Evolutionary conservation across 345 rosid species (phyloP), one percentile per base, ranked within the genome.

Genomic region (Populus ilicifolia): DNA sequence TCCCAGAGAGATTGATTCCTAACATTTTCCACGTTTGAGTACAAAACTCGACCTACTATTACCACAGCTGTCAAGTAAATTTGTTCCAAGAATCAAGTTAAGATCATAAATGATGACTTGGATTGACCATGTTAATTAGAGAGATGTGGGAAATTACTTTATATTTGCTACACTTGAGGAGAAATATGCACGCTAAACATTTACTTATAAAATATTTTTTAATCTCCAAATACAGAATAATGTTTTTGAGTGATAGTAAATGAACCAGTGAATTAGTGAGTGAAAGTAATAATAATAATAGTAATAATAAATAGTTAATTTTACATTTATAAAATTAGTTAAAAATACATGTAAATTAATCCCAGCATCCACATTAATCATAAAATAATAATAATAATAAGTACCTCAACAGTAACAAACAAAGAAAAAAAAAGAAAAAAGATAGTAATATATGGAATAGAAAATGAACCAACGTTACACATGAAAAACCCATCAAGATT

Each of bases 401-500:
- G n/a, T n/a, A n/a, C n/a, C n/a, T n/a, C n/a, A n/a, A n/a, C n/a
- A n/a, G n/a, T n/a, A n/a, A n/a, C n/a, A n/a, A n/a, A n/a, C n/a
- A n/a, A n/a, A n/a, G n/a, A n/a, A n/a, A n/a, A n/a, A n/a, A n/a
- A n/a, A n/a, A n/a, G n/a, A n/a, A n/a, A n/a, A n/a, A n/a, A n/a
- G n/a, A 67, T 0, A 8, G 1, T n/a, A 33, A 23, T n/a, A 10
- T 13, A 21, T 65, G 9, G 1, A 33, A 25, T 2, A 39, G 41
- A 74, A 63, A 74, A 74, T 44, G 30, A 27, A 27, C 21, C 56
- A 18, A 44, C 5, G 3, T 68, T 17, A 36, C 66, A 66, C 44
- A 77, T 69, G 35, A 48, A 79, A 75, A 59, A 10, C 56, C 70
- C 52, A 78, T 38, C 61, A 66, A 84, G 82, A 81, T 79, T 23